Evolutionary conservation across 2,329 filamentous ascomycete species (phyloP), one percentile per base, ranked within the genome.

Genomic region (Aspergillus cejpii): DNA sequence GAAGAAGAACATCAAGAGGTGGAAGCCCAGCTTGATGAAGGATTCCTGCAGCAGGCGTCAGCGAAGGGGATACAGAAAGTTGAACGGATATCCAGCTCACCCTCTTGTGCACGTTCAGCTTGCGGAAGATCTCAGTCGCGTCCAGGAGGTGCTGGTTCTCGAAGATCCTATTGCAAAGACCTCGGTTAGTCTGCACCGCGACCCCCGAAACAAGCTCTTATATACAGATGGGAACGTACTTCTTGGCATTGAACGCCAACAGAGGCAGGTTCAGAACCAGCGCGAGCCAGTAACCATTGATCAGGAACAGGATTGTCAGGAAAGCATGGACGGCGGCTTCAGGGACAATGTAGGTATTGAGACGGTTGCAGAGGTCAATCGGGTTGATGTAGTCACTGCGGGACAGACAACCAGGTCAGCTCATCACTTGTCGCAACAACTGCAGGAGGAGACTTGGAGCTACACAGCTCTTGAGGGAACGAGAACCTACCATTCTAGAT

Each of bases 1-100:
- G 81, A 97, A 98, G 83, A 98, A 98, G 81, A 98, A 98, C 89
- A 98, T 96, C 74, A 98, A 71, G 49, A 98, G 77, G 72, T 98
- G 92, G 79, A 98, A 98, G 45, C 91, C 92, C 34, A 98, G 87
- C 76, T 98, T 98, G 75, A 92, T 84, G 71, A 98, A 98, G 0
- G 92, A 97, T 81, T 98, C 92, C 90, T 95, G 55, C 27, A 26
- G 34, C 15, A 17, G 14, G 27, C 8, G 41, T 54, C 33, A 56
- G 53, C 38, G 11, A n/a, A 20, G 37, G 24, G 36, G 31, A 34
- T 24, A 27, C 36, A 29, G 20, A 17, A 19, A 19, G 39, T 15
- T 39, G 44, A 36, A 40, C 43, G 41, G 45, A 49, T 51, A 21
- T 29, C 39, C 45, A 6, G 50, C 63, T 43, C 70, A 91, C 90